Evolutionary conservation across 2,329 filamentous ascomycete species (phyloP), one percentile per base, ranked within the genome.

Genomic region (Cephalotrichum gorgonifer): DNA sequence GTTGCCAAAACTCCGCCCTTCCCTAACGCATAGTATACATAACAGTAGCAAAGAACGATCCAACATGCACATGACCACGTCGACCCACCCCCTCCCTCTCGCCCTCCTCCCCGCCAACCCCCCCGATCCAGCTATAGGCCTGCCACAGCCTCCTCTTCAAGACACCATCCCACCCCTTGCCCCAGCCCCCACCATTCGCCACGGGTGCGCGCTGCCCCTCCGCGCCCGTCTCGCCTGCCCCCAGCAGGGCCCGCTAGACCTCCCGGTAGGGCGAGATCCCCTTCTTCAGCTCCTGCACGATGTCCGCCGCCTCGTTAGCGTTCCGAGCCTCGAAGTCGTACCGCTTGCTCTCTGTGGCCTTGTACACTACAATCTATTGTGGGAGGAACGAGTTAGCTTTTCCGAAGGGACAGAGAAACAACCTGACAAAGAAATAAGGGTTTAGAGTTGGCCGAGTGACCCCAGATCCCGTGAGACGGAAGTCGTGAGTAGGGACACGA

Each of bases 291-390:
- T 89, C 86, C 50, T 70, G 74, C 26, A 91, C 86, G 61, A 93
- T 88, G 60, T 88, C 85, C n/a, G 77, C 72, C 41, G 87, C 86
- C 64, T 90, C 86, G 27, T 81, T 78, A 11, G 75, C 71, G 54
- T 72, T 84, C 55, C 76, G 79, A n/a, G 86, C 81, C 65, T 91
- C 87, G 62, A 93, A 93, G 55, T 93, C 87, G 64, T 93, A 93
- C 52, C 86, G 69, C 67, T 91, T 91, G 53, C 76, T 83, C 66
- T 90, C 86, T 2, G 81, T 79, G 44, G 83, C 80, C 61, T 82
- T 84, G 64, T 85, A 90, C 22, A 91, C 83, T 48, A 88, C 72
- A 23, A 83, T 68, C 79, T 83, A 20, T 38, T 38, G 8, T 33
- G 12, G n/a, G 30, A 44, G 22, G 33, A 17, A 7, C 33, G 12